These are phyloP conservation scores for Stachybotrys elegans DNA, from an alignment of 2,329 filamentous ascomycete species.

Conservation along the genomic window DNA sequence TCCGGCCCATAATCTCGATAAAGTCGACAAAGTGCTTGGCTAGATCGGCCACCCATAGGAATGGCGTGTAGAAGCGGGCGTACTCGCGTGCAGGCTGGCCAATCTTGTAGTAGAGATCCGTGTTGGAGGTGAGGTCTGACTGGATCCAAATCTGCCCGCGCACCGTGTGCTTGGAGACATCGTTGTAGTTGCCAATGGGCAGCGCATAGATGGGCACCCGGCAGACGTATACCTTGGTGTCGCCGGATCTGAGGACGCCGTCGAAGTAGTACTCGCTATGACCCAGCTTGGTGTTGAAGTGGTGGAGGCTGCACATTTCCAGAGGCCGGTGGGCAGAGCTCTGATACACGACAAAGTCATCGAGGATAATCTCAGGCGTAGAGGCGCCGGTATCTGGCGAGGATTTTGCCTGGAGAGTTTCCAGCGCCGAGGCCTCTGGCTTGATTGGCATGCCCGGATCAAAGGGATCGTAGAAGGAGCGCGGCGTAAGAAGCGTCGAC, in stretches of 20 bases:
- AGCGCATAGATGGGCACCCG: conserved; percentile 51
- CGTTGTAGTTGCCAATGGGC: conserved; percentile 63
- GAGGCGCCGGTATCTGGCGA: conserved; percentile 15
- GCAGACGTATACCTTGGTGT: conserved; percentile 44
- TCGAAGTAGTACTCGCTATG: conserved; percentile 49
- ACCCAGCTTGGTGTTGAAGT: conserved; percentile 34
- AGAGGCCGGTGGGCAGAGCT: conserved; percentile 26
- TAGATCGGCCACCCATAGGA: conserved; percentile 67
- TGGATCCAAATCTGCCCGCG: conserved; percentile 58
- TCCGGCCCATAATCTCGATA: conserved; percentile 32
- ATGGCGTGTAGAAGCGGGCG: conserved; percentile 53
- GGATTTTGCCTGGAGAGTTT: conserved; percentile 1
- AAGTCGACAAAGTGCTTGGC: conserved; percentile 70
- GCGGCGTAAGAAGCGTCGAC: conserved; percentile 19
- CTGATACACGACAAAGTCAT: conserved; percentile 55
- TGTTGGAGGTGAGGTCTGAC: conserved; percentile 38
- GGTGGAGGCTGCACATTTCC: conserved; percentile 52
- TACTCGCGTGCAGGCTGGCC: conserved; percentile 55
- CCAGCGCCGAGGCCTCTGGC: conserved; percentile 13
- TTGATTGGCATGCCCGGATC: conserved; percentile 17
- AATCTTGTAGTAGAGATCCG: conserved; percentile 60
- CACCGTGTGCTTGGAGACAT: conserved; percentile 37
- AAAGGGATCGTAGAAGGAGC: conserved; percentile 26
- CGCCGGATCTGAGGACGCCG: conserved; percentile 48
- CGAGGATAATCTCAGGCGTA: conserved; percentile 47